Evolutionary conservation across 352 stramenopile genomes (phyloP).

Genomic region (Phytopythium mirpurense): DNA sequence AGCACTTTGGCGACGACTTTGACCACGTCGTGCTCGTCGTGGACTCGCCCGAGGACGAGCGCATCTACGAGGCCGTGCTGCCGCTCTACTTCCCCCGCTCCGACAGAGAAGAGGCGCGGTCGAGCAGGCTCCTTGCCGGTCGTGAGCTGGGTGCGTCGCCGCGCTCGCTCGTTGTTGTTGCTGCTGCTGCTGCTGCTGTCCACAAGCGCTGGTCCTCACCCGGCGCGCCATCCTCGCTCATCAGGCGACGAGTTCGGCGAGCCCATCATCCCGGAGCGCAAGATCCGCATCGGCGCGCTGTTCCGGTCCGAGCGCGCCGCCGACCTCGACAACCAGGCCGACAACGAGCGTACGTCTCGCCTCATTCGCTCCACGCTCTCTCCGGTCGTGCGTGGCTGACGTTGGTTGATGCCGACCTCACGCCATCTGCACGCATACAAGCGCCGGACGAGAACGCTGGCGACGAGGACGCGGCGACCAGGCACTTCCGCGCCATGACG

Average conservation of each 20-base stretch:
- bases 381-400: background rate
- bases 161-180: background rate
- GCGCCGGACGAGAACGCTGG: background rate
- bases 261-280: conserved; percentile 73
- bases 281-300: conserved; percentile 60
- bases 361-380: background rate
- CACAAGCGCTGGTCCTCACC: too few relatives aligned
- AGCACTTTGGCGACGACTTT: conserved; percentile 56
- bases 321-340: conserved; percentile 19
- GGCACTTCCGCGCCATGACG: conserved; percentile 57
- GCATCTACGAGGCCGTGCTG: conserved; percentile 55
- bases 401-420: too few relatives aligned
- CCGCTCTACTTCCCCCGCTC: conserved; percentile 72
- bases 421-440: background rate
- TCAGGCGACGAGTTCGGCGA: conserved; percentile 69
- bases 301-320: conserved; percentile 9
- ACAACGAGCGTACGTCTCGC: conserved; percentile 3
- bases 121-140: conserved; percentile 16
- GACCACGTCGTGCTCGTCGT: conserved; percentile 65
- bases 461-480: conserved; percentile 23
- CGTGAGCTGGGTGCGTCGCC: conserved; percentile 33
- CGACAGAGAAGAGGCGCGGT: conserved; percentile 25
- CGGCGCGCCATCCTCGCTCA: too few relatives aligned
- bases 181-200: too few relatives aligned
- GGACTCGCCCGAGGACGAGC: conserved; percentile 52